These are phyloP conservation scores for Mucor indicus DNA, from an alignment of 371 early-diverging fungal species.

Conservation along the genomic window DNA sequence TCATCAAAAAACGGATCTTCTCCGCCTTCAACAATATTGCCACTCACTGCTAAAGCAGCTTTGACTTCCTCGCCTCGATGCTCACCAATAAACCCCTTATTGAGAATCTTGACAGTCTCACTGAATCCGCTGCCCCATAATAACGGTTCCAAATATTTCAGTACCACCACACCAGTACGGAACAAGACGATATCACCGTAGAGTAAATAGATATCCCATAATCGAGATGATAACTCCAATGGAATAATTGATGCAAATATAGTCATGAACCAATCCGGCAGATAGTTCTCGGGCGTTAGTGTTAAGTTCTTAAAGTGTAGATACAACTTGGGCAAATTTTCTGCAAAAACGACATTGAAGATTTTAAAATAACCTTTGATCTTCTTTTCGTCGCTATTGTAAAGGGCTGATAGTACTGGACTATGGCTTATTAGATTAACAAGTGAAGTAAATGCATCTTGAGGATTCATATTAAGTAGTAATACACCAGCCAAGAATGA, in stretches of 20 bases:
- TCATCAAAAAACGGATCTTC: conserved; percentile 52
- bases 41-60: conserved; percentile 48
- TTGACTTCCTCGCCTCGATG: conserved; percentile 32
- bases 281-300: conserved; percentile 48
- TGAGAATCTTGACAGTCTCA: conserved; percentile 41
- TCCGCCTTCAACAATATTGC: conserved; percentile 43
- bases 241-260: conserved; percentile 49
- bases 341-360: conserved; percentile 51
- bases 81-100: conserved; percentile 37
- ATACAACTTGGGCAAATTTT: conserved; percentile 47
- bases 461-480: conserved; percentile 40
- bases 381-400: conserved; percentile 35
- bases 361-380: conserved; percentile 49
- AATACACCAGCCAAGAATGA: conserved; percentile 51
- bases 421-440: conserved; percentile 38
- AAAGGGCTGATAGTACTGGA: conserved; percentile 37
- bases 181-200: conserved; percentile 51
- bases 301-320: conserved; percentile 49
- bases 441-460: conserved; percentile 33
- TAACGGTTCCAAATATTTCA: conserved; percentile 46
- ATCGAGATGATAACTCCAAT: conserved; percentile 39
- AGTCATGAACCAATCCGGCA: conserved; percentile 54
- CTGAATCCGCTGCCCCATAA: conserved; percentile 51
- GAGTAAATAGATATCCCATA: conserved; percentile 52
- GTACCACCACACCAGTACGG: conserved; percentile 42